Evolutionary conservation across 768 basidiomycete genomes (phyloP), one percentile per base, ranked within the genome.

Genomic region (Lactarius quietus): DNA sequence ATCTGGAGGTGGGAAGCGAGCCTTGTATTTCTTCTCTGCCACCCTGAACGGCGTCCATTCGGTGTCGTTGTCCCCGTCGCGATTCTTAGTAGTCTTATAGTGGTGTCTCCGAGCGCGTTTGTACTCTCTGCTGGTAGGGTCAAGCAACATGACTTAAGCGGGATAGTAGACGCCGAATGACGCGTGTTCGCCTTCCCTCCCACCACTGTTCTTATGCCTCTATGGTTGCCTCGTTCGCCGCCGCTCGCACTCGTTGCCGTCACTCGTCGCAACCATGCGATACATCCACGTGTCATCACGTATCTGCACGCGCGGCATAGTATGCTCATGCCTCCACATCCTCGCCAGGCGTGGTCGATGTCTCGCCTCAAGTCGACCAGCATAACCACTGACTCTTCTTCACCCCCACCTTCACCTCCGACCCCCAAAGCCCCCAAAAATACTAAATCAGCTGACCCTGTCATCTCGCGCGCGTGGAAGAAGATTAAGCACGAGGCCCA

Each of bases 401-500:
- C 67, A n/a, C n/a, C n/a, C n/a, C n/a, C n/a, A n/a, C n/a, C n/a
- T n/a, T n/a, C n/a, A 0, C 67, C 64, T 18, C 69, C 64, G 4
- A 28, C 69, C 28, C 62, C 69, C 31, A 68, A 68, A 52, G 48
- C 69, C 15, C 59, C 69, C 17, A 68, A 68, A 55, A 58, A 36
- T 81, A 81, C 70, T 80, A 82, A 38, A 62, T 71, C 83, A 15
- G 74, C 78, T 51, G 74, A 76, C 0, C 81, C 82, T 1, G 74
- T 92, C 3, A 64, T 79, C 45, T 80, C 84, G 12, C 82, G 95
- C 43, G 84, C 84, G 8, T 98, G 96, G 96, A 90, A 89, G 70
- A 91, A 87, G 70, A 87, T 98, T 67, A 99, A 98, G 79, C 92
- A 98, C 72, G 97, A 98, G 76, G 94, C 89, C 0, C 84, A 86